Percentiles rank a stretch among this genome's conserved stretches.
These are phyloP conservation scores for Rhizoctonia solani DNA, from an alignment of 1,284 basidiomycete species.

Conservation along the genomic window DNA sequence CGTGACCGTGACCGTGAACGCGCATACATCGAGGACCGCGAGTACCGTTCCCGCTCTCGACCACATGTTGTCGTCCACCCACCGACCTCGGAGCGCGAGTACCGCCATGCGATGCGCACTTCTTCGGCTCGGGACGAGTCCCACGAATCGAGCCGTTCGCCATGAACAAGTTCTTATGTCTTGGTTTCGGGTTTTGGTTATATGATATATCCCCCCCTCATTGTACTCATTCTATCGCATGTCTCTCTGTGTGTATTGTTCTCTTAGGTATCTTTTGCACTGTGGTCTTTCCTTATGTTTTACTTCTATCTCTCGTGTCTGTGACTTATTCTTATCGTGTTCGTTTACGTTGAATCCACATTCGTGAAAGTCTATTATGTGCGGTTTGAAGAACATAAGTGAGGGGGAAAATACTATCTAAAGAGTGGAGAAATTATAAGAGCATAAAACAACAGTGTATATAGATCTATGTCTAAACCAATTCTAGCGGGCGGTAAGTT, in stretches of 20 bases:
- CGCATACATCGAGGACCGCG: slow-evolving; percentile 13
- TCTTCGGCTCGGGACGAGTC: slow-evolving; percentile 30
- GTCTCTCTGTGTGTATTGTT: slow-evolving; percentile 1
- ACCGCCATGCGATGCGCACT: slow-evolving; percentile 24
- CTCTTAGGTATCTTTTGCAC: not conserved
- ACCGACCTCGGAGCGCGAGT: slow-evolving; percentile 1
- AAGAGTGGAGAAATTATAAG: no score
- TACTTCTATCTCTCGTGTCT: not conserved
- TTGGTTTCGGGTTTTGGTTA: not conserved
- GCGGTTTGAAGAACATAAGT: not conserved
- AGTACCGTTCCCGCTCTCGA: slow-evolving; percentile 19
- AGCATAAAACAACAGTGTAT: not conserved
- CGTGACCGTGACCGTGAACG: slow-evolving; percentile 15
- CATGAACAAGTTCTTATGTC: not conserved
- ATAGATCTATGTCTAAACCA: slow-evolving; percentile 28
- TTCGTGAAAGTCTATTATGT: slow-evolving; percentile 27
- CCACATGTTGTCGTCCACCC: slow-evolving; percentile 33
- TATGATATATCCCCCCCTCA: not conserved
- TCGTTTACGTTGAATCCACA: not conserved
- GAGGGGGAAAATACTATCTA: not conserved
- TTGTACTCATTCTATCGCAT: not conserved
- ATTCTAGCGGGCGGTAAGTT: slow-evolving; percentile 51
- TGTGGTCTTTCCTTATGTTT: slow-evolving; percentile 16
- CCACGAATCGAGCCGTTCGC: slow-evolving; percentile 8
- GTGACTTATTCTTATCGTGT: slow-evolving; percentile 32